Evolutionary conservation across 257 asterid species (phyloP), one percentile per base, ranked within the genome.

Genomic region (Rehmannia glutinosa): DNA sequence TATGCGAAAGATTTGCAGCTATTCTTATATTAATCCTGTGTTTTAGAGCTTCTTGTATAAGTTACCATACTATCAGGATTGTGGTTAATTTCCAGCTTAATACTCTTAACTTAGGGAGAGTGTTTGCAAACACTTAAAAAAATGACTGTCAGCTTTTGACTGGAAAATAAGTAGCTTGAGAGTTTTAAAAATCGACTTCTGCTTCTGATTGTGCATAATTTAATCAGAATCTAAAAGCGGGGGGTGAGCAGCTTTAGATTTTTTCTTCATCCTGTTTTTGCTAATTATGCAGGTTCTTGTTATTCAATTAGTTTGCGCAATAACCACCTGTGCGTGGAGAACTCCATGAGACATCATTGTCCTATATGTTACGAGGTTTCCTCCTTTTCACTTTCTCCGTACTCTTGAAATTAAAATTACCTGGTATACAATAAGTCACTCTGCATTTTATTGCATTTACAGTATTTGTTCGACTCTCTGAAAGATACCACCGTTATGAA

Each of bases 341-440:
- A 91, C 72, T 91, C 99, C 59, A 93, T 88, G 96, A 84, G 94
- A 72, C 99, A 93, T 80, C 99, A 93, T 56, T 93, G 99, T 75
- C 96, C 99, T 25, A 93, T 93, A 42, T 93, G 99, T 69, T 93
- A 86, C 23, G 99, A 93, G 96, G 97, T 93, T 54, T 68, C 69
- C 17, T 69, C 71, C 41, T 13, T 13, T 11, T 51, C 36, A 38
- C 23, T 35, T 24, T 53, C 11, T 51, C 62, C 21, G 3, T 3
- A 9, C 20, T 57, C 46, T 46, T 16, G 17, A 12, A 45, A 25
- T 24, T 5, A 6, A 58, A 28, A 27, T 28, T 10, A 54, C 20
- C 6, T 12, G 23, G 0, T 17, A n/a, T 6, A 8, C 6, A 25
- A 5, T 62, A 66, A 79, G n/a, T n/a, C 28, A 36, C 28, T 41